Evolutionary conservation across 78 protist species (phyloP), one percentile per base, ranked within the genome.

Genomic region (Bigelowiella natans): DNA sequence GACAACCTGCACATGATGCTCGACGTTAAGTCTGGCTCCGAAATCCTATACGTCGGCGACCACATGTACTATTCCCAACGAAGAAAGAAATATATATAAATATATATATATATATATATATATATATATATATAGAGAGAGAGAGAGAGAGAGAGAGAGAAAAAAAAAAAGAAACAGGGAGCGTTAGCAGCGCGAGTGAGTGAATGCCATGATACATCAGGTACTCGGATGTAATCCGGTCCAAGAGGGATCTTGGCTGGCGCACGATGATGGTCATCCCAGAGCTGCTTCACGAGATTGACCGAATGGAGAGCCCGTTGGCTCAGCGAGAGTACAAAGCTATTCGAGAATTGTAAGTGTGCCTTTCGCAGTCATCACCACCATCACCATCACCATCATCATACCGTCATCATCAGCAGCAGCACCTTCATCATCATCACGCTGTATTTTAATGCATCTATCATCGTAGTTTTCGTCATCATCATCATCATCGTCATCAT

Each of bases 231-330:
- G 88, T 85, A 2, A 40, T 85, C 18, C 89, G 92, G 34, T 64
- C 88, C 39, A 91, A 91, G 93, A 89, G 93, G 18, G 31, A 82
- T 1, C 88, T 91, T 40, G 89, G 89, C 0, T 82, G 86, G 93
- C 90, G 93, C 2, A 91, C 93, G 31, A 38, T 86, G 39, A 89
- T 91, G 64, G 89, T 91, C 51, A 86, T 91, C 26, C 93, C 93
- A 31, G 93, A 91, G 90, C 93, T 91, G 31, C n/a, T 0, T 2
- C 28, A 51, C 2, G 93, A 91, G 87, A 73, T 86, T 30, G 73
- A 51, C 18, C 73, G 73, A 51, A 51, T 51, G 73, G 73, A 51
- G 73, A 51, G 73, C 73, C 73, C 39, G 83, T 40, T 88, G 83
- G 2, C 34, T 37, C 90, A 40, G 37, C 90, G 90, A 0, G 90